Evolutionary conservation across 768 basidiomycete genomes (phyloP).

Genomic region (Favolaschia claudopus): DNA sequence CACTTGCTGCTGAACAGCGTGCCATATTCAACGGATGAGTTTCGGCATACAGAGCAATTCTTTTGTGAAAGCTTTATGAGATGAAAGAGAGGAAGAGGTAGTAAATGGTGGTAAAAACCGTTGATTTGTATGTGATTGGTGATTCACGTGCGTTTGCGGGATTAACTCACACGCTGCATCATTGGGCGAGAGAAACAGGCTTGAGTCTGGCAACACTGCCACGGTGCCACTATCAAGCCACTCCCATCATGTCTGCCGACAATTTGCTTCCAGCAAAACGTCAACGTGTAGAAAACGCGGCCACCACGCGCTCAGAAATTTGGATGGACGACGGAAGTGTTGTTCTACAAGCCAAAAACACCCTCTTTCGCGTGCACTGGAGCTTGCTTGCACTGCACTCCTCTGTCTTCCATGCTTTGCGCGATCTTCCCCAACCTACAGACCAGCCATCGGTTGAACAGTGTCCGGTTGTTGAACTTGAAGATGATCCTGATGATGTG

Average conservation of each 20-base stretch:
- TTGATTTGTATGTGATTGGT: no score
- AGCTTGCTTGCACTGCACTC: conserved; percentile 28
- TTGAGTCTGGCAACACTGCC: no score
- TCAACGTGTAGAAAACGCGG: background rate
- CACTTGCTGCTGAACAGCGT: conserved; percentile 4
- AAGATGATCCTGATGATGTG: conserved; percentile 20
- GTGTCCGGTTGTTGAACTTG: conserved; percentile 24
- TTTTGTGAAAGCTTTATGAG: no score
- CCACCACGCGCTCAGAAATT: conserved; percentile 17
- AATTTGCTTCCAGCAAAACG: background rate
- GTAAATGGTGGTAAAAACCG: no score
- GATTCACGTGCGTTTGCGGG: no score
- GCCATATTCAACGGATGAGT: background rate
- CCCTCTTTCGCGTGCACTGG: conserved; percentile 31
- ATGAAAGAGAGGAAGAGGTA: no score
- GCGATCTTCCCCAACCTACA: conserved; percentile 18
- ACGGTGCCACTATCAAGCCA: no score
- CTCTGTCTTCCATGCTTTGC: conserved; percentile 22
- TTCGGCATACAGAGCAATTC: no score
- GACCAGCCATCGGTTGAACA: conserved; percentile 19
- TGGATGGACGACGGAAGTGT: conserved; percentile 32
- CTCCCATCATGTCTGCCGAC: conserved; percentile 8
- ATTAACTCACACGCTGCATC: no score
- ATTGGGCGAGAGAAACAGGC: no score
- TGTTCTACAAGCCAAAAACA: conserved; percentile 23